phyloP scores from a whole-genome alignment of 2,329 filamentous ascomycete genomes.

The Trichoderma sp. region DNA sequence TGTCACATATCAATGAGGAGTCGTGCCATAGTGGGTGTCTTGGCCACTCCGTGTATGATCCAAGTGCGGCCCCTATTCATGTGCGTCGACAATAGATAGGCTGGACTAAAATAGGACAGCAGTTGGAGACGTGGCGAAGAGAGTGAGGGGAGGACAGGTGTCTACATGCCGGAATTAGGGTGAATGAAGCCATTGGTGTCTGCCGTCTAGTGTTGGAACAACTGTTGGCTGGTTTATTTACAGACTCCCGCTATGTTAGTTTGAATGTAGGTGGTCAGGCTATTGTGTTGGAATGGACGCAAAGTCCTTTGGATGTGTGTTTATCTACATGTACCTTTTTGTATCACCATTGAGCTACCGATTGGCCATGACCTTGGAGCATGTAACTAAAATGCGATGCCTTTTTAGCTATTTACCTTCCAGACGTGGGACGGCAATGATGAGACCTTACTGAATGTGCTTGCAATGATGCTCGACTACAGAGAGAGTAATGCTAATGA shows the following conservation, averaged over 20 bases:
- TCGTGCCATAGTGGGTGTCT: not conserved
- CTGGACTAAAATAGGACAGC: not conserved
- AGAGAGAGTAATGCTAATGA: not conserved
- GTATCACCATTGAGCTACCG: not conserved
- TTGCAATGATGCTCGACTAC: not conserved
- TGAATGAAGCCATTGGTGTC: not conserved
- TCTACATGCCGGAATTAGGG: not conserved
- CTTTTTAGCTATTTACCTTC: not conserved
- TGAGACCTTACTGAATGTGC: not conserved
- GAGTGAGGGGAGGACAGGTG: not conserved
- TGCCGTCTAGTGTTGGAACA: not conserved
- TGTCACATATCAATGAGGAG: not conserved
- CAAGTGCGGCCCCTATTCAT: not conserved
- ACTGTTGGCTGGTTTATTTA: not conserved
- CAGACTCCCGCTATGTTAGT: not conserved
- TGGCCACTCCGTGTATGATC: not conserved
- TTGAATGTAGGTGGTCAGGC: not conserved
- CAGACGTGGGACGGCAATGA: not conserved
- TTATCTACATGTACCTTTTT: not conserved
- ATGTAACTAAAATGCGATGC: not conserved
- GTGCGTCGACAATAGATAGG: not conserved
- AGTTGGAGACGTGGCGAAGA: not conserved
- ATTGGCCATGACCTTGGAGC: not conserved
- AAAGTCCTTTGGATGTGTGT: not conserved
- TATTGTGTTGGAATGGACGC: not conserved